These are phyloP conservation scores for Suillus brevipes DNA, from an alignment of 768 basidiomycete species.

Conservation along the genomic window DNA sequence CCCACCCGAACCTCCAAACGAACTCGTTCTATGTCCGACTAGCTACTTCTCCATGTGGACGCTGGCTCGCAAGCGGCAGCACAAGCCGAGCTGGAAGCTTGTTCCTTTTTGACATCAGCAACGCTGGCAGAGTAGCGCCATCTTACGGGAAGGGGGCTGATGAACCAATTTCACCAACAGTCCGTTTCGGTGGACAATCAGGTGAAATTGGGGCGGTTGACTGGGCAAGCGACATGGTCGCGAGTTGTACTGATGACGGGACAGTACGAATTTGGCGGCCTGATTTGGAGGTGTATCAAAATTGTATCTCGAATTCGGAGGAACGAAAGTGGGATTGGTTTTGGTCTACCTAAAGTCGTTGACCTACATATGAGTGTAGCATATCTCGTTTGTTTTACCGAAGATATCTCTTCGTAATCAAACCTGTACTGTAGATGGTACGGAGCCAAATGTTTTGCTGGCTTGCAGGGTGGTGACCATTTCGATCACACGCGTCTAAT, in stretches of 20 bases:
- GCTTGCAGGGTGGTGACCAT: not conserved
- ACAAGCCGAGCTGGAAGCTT: slow-evolving; percentile 53
- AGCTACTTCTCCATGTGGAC: slow-evolving; percentile 79
- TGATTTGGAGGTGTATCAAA: slow-evolving; percentile 55
- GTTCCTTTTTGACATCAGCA: slow-evolving; percentile 75
- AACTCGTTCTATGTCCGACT: slow-evolving; percentile 81
- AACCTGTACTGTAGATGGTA: not conserved
- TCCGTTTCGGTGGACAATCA: slow-evolving; percentile 58
- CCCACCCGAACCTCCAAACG: slow-evolving; percentile 58
- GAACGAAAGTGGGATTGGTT: slow-evolving; percentile 71
- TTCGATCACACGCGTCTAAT: not conserved
- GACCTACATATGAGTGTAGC: slow-evolving; percentile 9
- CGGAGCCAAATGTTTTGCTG: not conserved
- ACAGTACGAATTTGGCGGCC: slow-evolving; percentile 85
- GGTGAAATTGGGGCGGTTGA: slow-evolving; percentile 82
- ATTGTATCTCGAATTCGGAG: slow-evolving; percentile 56
- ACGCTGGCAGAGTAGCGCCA: slow-evolving; percentile 32
- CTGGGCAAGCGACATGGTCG: slow-evolving; percentile 67
- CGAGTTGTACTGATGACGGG: slow-evolving; percentile 80
- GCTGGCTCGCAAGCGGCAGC: slow-evolving; percentile 82
- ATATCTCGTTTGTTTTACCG: not conserved
- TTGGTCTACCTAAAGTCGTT: slow-evolving; percentile 41
- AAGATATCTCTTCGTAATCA: not conserved
- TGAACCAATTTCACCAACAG: slow-evolving; percentile 28
- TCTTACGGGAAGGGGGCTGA: slow-evolving; percentile 14